A percentile compares a stretch with the other conserved stretches of the same genome.
Evolutionary conservation across 2,329 filamentous ascomycete species (phyloP).

Genomic region (Pyrenochaeta sp.): DNA sequence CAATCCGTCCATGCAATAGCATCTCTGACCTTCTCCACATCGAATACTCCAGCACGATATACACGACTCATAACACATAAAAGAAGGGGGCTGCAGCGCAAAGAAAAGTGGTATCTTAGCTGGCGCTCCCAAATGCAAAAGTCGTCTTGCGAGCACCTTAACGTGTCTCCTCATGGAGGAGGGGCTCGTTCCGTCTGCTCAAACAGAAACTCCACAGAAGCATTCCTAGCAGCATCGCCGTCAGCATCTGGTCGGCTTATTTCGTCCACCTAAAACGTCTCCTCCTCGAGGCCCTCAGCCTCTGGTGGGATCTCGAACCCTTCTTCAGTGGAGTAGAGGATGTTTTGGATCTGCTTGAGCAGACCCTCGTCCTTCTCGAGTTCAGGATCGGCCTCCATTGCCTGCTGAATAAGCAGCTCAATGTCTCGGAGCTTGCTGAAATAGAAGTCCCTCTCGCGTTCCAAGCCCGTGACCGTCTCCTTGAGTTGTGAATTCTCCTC

Average conservation of each 20-base stretch:
- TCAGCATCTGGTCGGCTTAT: constrained; percentile 2
- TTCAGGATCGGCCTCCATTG: constrained; percentile 89
- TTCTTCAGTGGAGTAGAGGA: constrained; percentile 92
- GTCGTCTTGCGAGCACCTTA: constrained; percentile 17
- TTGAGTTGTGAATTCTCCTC: constrained; percentile 89
- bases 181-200: constrained; percentile 4
- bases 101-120: constrained; percentile 43
- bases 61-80: constrained; percentile 28
- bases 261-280: constrained; percentile 53
- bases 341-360: constrained; percentile 94
- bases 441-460: constrained; percentile 98
- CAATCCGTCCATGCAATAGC: constrained; percentile 4
- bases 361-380: constrained; percentile 93
- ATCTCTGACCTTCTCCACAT: constrained; percentile 11
- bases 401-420: constrained; percentile 90
- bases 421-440: constrained; percentile 99
- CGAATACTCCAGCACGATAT: constrained; percentile 12
- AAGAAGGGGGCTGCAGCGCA: constrained; percentile 18
- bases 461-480: constrained; percentile 92
- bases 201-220: constrained; percentile 9
- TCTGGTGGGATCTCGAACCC: constrained; percentile 88
- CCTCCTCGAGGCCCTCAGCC: constrained; percentile 76
- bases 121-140: constrained; percentile 43
- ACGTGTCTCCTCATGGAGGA: constrained; percentile 15
- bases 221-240: constrained; percentile 3